Base-by-base conservation (phyloP, 1,284 basidiomycete genomes). In the Tilletia walkeri region DNA sequence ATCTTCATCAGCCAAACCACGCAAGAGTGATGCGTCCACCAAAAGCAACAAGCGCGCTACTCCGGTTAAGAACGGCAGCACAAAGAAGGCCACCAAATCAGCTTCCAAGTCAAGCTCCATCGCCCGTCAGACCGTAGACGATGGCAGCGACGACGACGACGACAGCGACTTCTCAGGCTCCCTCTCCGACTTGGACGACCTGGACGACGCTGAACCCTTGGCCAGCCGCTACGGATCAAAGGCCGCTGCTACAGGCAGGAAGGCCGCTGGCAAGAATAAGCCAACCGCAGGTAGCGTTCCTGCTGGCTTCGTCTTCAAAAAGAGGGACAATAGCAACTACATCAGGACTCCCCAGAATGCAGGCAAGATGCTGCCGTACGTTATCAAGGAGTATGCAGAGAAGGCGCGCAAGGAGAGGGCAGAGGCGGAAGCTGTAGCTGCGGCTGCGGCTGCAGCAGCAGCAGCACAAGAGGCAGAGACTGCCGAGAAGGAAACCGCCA, bases 101-200 rank as follows among this genome's bases (percentile, higher is more conserved):
- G 41, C 41, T 12, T 45, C 41, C 6, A 45, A 45, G 12, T 5
- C 41, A 45, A 45, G 12, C 6, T 12, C 12, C 41, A 45, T n/a
- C n/a, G n/a, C n/a, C n/a, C n/a, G 41, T 45, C 41, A 65, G n/a
- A n/a, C n/a, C n/a, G n/a, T n/a, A 36, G 63, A 24, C 41, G 63
- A 65, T 30, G 63, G 36, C 20, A n/a, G n/a, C n/a, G n/a, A 65
- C 20, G 48, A 65, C 20, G 63, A 30, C 7, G 30, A 65, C n/a
- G 30, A 20, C 41, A 65, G 48, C 48, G 63, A 65, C 36, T 65
- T 48, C 48, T 41, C 41, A 20, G 41, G 41, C 48, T 65, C 63
- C 48, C 63, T 65, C 30, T 65, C 63, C 30, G 63, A 65, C 48
- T 65, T 65, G 63, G 63, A 65, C 36, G 41, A 45, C 63, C 6